Evolutionary conservation across 495 filamentous ascomycete genomes (phyloP).

Genomic region (Penicillium atrosanguineum): DNA sequence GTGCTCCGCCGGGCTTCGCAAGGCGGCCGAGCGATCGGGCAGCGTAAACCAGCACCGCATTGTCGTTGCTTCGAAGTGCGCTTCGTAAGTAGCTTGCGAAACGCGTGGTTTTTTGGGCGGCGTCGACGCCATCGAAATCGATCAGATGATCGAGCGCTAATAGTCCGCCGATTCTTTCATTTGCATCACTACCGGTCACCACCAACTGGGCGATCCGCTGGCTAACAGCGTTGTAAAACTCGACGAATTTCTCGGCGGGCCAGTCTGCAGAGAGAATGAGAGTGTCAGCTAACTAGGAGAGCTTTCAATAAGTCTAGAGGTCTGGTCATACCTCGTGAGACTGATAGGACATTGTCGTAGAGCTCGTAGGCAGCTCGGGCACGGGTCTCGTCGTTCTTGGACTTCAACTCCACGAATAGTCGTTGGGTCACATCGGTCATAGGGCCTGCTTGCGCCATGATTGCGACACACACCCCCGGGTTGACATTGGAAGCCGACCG

Average conservation of each 20-base stretch:
- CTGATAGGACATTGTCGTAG: constrained; percentile 47
- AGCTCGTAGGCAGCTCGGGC: constrained; percentile 53
- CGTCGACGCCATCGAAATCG: constrained; percentile 93
- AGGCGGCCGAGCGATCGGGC: constrained; percentile 84
- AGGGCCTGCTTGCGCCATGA: constrained; percentile 50
- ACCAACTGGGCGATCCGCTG: constrained; percentile 71
- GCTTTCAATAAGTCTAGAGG: not conserved
- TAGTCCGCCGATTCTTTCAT: constrained; percentile 86
- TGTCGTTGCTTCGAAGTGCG: constrained; percentile 85
- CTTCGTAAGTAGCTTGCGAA: constrained; percentile 87
- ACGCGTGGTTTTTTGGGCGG: constrained; percentile 87
- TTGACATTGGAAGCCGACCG: constrained; percentile 48
- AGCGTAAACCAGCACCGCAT: constrained; percentile 79
- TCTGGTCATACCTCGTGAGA: constrained; percentile 44
- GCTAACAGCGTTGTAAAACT: constrained; percentile 78
- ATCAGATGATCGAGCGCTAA: constrained; percentile 89
- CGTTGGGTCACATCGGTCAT: constrained; percentile 47
- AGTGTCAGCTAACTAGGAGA: constrained; percentile 8
- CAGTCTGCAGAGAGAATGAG: constrained; percentile 54
- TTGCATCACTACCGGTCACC: constrained; percentile 74
- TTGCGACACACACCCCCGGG: constrained; percentile 41
- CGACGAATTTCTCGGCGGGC: constrained; percentile 68
- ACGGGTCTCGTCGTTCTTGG: constrained; percentile 52
- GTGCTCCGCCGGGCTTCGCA: constrained; percentile 85
- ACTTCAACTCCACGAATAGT: constrained; percentile 51